Conservation (phyloP, 805 yeast species). For the Candida pseudoglaebosa region DNA sequence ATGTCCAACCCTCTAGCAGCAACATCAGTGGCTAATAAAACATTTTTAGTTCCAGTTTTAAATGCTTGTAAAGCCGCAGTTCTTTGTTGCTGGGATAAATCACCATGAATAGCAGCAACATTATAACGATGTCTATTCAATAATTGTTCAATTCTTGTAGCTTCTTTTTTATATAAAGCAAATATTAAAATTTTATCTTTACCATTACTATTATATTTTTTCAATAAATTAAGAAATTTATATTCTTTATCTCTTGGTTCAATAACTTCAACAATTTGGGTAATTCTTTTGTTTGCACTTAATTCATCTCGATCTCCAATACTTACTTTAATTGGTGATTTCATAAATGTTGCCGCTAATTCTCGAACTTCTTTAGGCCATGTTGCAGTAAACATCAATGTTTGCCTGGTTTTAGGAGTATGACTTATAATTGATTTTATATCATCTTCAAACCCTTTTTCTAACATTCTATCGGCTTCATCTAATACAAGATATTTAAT, state of each 20-base stretch:
- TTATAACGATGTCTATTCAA: slow-evolving; percentile 68
- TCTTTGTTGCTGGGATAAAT: slow-evolving; percentile 87
- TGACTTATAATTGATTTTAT: slow-evolving; percentile 75
- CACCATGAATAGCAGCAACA: slow-evolving; percentile 96
- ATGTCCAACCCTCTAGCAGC: slow-evolving; percentile 98
- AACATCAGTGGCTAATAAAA: slow-evolving; percentile 94
- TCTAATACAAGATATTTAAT: slow-evolving; percentile 84
- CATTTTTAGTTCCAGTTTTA: slow-evolving; percentile 70
- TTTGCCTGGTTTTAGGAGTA: slow-evolving; percentile 64
- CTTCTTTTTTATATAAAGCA: slow-evolving; percentile 96
- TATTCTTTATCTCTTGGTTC: slow-evolving; percentile 74
- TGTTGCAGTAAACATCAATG: slow-evolving; percentile 99
- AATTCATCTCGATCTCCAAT: slow-evolving; percentile 95
- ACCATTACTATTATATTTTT: slow-evolving; percentile 63
- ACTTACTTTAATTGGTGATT: slow-evolving; percentile 78
- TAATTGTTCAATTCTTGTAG: slow-evolving; percentile 79
- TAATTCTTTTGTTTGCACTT: slow-evolving; percentile 89
- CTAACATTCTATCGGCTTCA: slow-evolving; percentile 98
- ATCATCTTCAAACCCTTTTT: slow-evolving; percentile 97
- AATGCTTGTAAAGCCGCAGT: slow-evolving; percentile 81
- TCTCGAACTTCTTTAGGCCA: slow-evolving; percentile 99
- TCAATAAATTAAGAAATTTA: slow-evolving; percentile 65
- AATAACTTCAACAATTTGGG: slow-evolving; percentile 89
- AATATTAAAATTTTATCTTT: slow-evolving; percentile 86
- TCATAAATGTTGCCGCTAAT: slow-evolving; percentile 82